Evolutionary conservation across 345 rosid species (phyloP).

Genomic region (Hypericum perforatum): DNA sequence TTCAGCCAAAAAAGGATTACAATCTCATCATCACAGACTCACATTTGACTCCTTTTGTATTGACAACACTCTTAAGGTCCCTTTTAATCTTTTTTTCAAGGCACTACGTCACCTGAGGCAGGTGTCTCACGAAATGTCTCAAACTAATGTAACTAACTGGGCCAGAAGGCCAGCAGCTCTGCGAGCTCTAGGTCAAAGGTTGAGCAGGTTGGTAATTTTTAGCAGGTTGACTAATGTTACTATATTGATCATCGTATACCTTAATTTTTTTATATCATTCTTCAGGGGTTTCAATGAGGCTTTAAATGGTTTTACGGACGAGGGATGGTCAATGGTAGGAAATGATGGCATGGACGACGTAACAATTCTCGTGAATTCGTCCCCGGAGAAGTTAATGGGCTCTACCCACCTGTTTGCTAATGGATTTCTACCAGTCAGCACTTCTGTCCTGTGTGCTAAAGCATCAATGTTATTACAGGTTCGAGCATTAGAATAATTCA

Average conservation of each 20-base stretch:
- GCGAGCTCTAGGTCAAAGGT: slow-evolving; percentile 85
- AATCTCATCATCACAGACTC: too few relatives aligned
- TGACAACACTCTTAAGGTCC: too few relatives aligned
- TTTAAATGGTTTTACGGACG: slow-evolving; percentile 87
- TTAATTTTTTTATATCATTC: neutral
- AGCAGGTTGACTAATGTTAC: slow-evolving; percentile 1
- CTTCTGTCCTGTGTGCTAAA: slow-evolving; percentile 78
- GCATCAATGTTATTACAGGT: slow-evolving; percentile 99
- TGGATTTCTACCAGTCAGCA: slow-evolving; percentile 82
- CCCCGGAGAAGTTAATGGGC: slow-evolving; percentile 95
- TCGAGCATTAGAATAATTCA: slow-evolving; percentile 5
- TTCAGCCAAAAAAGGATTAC: too few relatives aligned
- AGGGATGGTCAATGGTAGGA: slow-evolving; percentile 93
- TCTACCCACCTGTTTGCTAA: slow-evolving; percentile 63
- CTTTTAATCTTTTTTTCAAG: slow-evolving; percentile 22
- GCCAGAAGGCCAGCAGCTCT: slow-evolving; percentile 95
- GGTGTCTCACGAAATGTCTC: slow-evolving; percentile 86
- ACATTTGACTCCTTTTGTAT: too few relatives aligned
- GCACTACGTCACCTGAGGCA: slow-evolving; percentile 91
- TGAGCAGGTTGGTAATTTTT: slow-evolving; percentile 61
- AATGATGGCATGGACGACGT: slow-evolving; percentile 96
- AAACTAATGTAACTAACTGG: slow-evolving; percentile 74
- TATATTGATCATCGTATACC: neutral
- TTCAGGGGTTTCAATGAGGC: slow-evolving; percentile 98
- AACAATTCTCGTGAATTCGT: slow-evolving; percentile 81